Base-by-base conservation (phyloP, 495 filamentous ascomycete species). In the Bacidia gigantensis region DNA sequence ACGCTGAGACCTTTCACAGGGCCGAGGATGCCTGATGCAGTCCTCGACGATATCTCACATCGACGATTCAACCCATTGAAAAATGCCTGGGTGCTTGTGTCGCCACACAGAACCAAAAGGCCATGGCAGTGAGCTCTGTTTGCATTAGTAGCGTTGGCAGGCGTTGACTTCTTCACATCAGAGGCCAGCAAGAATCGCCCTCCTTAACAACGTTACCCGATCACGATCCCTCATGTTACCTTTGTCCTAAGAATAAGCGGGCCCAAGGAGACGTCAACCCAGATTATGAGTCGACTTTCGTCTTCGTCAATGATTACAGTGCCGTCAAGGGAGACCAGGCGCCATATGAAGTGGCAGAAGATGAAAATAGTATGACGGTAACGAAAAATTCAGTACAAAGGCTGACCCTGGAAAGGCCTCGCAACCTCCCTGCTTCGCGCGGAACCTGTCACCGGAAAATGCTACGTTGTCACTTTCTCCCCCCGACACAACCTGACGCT, bases 231-330 rank as follows among this genome's bases (percentile, higher is more conserved):
- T 75, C 79, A 67, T 99, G 92, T 69, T 99, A 95, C 62, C 78
- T 99, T n/a, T 99, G 92, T 64, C 92, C 92, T 0, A 82, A 89
- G 29, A 99, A 99, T 63, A 74, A 82, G 58, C 81, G 92, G n/a
- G 92, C 90, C 1, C 81, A 87, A 61, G 93, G 92, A 52, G 86
- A 94, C 60, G 63, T 64, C 55, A 99, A 97, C 63, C 93, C 92
- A 0, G 71, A 84, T 24, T 99, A 96, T 63, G 71, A 83, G 29
- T 80, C 72, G 52, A 95, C 89, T 0, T 96, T 95, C 58, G 82
- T 90, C 11, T 99, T 99, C 56, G 86, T 96, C 42, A 99, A 99
- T 60, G 92, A 99, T 66, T 99, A 92, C 64, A 90, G 87, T 59
- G 92, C 92, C 11, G 89, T 99, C 25, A 95, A 95, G 63, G 90